phyloP scores from a whole-genome alignment of 2,329 filamentous ascomycete genomes.

The Calonectria honghensis region DNA sequence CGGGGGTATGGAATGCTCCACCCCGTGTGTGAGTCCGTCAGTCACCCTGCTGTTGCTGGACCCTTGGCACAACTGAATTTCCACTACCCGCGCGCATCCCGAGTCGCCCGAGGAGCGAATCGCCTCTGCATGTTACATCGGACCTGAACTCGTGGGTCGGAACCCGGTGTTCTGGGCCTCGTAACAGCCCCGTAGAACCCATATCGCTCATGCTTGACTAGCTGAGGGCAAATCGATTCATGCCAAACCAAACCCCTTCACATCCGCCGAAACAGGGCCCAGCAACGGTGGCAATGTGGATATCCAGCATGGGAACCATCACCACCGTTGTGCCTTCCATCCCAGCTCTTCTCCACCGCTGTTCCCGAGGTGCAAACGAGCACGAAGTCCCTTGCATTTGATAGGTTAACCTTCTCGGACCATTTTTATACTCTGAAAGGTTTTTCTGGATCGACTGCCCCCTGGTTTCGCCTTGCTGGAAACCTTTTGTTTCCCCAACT shows the following conservation, averaged over 20 bases:
- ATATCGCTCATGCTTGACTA: not conserved
- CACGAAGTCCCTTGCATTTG: not conserved
- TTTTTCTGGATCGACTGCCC: slow-evolving; percentile 6
- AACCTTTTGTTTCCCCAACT: not conserved
- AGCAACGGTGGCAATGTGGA: slow-evolving; percentile 31
- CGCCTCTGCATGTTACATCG: slow-evolving; percentile 22
- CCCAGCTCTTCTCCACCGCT: slow-evolving; percentile 1
- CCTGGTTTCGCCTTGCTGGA: not conserved
- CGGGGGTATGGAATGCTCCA: slow-evolving; percentile 33
- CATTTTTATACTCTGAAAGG: not conserved
- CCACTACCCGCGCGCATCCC: slow-evolving; percentile 27
- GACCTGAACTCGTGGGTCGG: slow-evolving; percentile 24
- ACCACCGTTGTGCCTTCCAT: not conserved
- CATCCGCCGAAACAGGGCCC: not conserved
- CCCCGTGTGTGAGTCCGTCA: not conserved
- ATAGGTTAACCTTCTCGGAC: not conserved
- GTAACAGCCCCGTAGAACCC: slow-evolving; percentile 18
- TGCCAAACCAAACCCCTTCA: not conserved
- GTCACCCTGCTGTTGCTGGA: slow-evolving; percentile 8
- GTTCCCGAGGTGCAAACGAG: not conserved
- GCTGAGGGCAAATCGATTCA: not conserved
- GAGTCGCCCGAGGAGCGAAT: slow-evolving; percentile 14
- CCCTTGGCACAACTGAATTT: slow-evolving; percentile 20
- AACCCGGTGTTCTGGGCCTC: slow-evolving; percentile 9
- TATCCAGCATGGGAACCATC: slow-evolving; percentile 31